phyloP scores from a whole-genome alignment of 805 yeast genomes.

The Cyberlindnera samutprakarnensis region DNA sequence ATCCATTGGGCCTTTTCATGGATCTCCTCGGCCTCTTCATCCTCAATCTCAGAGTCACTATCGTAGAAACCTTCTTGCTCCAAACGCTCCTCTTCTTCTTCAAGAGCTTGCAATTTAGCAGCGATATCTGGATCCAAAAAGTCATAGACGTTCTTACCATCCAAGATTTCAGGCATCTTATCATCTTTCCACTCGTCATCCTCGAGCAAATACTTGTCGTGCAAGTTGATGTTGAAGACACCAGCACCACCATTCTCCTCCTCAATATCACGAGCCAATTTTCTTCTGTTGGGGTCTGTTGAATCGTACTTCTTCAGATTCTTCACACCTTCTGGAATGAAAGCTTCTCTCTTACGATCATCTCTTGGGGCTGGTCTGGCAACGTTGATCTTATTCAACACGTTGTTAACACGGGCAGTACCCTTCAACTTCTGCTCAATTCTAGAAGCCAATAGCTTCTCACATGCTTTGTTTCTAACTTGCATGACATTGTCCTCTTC shows the following conservation, averaged over 20 bases:
- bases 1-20: constrained; percentile 91
- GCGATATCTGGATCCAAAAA: constrained; percentile 95
- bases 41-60: constrained; percentile 66
- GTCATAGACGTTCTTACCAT: constrained; percentile 96
- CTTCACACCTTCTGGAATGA: constrained; percentile 72
- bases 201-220: constrained; percentile 85
- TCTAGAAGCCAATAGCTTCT: constrained; percentile 88
- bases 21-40: constrained; percentile 61
- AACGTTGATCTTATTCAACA: constrained; percentile 92
- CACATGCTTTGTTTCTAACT: constrained; percentile 96
- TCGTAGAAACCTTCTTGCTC: constrained; percentile 95
- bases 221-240: constrained; percentile 88
- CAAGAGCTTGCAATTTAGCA: constrained; percentile 87
- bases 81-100: constrained; percentile 93
- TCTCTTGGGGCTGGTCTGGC: constrained; percentile 87
- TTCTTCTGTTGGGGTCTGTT: constrained; percentile 75
- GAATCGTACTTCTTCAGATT: constrained; percentile 59
- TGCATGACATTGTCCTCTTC: constrained; percentile 93
- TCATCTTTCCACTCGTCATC: constrained; percentile 98
- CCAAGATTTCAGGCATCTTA: constrained; percentile 91
- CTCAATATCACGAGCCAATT: constrained; percentile 82
- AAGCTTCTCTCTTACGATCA: constrained; percentile 70
- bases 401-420: constrained; percentile 78
- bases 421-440: constrained; percentile 96
- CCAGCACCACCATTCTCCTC: constrained; percentile 98